A percentile compares a stretch with the other conserved stretches of the same genome.
phyloP scores from a whole-genome alignment of 2,329 filamentous ascomycete genomes.

The Aspergillus luchuensis region DNA sequence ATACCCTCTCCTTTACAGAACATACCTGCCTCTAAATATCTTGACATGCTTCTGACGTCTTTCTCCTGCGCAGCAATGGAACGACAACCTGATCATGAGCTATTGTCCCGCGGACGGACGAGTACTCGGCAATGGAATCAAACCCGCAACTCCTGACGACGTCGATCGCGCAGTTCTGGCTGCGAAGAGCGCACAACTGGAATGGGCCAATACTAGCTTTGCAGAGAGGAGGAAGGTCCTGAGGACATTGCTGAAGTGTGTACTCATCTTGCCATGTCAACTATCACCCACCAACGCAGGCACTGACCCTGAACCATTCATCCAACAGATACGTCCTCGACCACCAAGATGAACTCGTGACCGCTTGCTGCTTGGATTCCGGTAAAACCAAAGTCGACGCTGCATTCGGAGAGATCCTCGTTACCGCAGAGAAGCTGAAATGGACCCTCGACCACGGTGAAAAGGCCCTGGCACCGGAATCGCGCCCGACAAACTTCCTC shows the following conservation, averaged over 20 bases:
- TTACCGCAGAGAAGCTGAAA: conserved; percentile 88
- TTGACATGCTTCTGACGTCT: neutral
- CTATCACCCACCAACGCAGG: neutral
- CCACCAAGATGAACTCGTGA: conserved; percentile 84
- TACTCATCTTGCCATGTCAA: neutral
- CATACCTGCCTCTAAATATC: too few relatives aligned
- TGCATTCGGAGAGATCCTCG: conserved; percentile 88
- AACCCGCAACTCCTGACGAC: conserved; percentile 72
- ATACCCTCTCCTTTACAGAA: neutral
- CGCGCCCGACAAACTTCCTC: conserved; percentile 81
- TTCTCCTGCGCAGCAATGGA: conserved; percentile 39
- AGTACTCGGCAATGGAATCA: conserved; percentile 66
- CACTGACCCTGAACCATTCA: neutral
- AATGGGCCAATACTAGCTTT: conserved; percentile 80
- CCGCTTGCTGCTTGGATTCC: conserved; percentile 83
- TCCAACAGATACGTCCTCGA: conserved; percentile 69
- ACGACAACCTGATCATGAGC: conserved; percentile 43
- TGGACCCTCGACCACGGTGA: conserved; percentile 95
- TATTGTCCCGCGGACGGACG: conserved; percentile 82
- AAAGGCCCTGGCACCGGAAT: conserved; percentile 69
- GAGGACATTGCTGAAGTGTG: conserved; percentile 70
- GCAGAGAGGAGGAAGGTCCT: conserved; percentile 75
- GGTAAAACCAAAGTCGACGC: conserved; percentile 97
- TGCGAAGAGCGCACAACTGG: conserved; percentile 71
- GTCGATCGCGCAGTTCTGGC: conserved; percentile 78